Percentiles rank a stretch among this genome's conserved stretches.
Conservation (phyloP, 2,329 filamentous ascomycete genomes). For the Alternaria sp. region DNA sequence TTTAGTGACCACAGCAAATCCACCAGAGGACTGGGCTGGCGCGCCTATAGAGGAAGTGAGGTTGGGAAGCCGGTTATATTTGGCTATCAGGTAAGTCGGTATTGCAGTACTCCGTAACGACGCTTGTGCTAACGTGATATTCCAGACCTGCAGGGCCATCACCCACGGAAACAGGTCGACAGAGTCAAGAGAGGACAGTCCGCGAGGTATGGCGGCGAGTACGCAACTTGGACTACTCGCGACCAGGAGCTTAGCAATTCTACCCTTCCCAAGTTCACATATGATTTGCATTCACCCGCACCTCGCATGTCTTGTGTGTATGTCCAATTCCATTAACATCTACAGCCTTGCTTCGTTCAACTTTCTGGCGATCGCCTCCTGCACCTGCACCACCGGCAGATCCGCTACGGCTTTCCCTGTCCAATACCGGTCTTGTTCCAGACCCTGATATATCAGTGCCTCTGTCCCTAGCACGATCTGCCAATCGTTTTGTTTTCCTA, state of each 20-base stretch:
- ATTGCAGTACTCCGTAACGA: background rate
- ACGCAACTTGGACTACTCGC: slow-evolving; percentile 67
- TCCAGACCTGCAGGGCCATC: slow-evolving; percentile 68
- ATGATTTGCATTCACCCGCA: background rate
- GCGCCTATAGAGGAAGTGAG: slow-evolving; percentile 65
- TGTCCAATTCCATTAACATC: background rate
- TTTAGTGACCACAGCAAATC: slow-evolving; percentile 75
- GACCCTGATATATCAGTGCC: slow-evolving; percentile 77
- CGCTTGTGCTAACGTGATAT: background rate
- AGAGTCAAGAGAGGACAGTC: slow-evolving; percentile 73
- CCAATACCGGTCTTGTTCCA: slow-evolving; percentile 71
- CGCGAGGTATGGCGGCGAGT: slow-evolving; percentile 77
- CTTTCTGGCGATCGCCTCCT: slow-evolving; percentile 56
- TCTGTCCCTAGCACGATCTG: slow-evolving; percentile 77
- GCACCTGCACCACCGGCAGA: slow-evolving; percentile 66
- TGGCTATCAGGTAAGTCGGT: slow-evolving; percentile 66
- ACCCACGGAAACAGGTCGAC: slow-evolving; percentile 65
- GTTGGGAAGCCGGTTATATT: slow-evolving; percentile 72
- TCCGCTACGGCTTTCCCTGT: slow-evolving; percentile 66
- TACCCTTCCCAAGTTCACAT: background rate
- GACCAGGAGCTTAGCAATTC: slow-evolving; percentile 60
- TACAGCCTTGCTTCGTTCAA: slow-evolving; percentile 35
- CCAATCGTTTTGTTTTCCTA: slow-evolving; percentile 70
- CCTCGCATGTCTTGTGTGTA: background rate
- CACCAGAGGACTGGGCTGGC: slow-evolving; percentile 63